Base-by-base conservation (phyloP, 441 rosid species). In the Populus hybrid region DNA sequence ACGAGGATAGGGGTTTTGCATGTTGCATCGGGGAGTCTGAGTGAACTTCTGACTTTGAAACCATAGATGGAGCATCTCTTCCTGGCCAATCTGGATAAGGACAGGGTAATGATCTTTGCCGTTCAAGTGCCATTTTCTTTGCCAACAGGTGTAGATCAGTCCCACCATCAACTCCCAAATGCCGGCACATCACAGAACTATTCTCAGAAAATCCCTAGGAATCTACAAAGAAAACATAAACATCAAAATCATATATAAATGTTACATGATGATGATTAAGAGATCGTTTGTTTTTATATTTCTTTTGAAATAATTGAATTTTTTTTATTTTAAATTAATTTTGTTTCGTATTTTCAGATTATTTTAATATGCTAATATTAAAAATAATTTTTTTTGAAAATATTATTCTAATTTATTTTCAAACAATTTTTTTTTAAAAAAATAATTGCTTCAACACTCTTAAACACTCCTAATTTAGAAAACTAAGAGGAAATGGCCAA, bases 41-140 rank as follows among this genome's bases (percentile, higher is more conserved):
- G 70, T 87, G 79, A 80, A 84, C 82, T 74, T 89, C 95, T n/a
- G 95, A 73, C 79, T 86, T 87, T 72, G 97, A 86, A 80, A 85
- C 87, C 77, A 89, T 64, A 61, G 92, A 69, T 73, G 88, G 83
- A 76, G 87, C 86, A 84, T 97, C 99, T 81, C 92, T 86, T 67
- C 93, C 97, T 3, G 89, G 87, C 98, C 96, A 91, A 85, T 84
- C 86, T 18, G 90, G 83, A 84, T 89, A 88, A 5, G 87, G 81
- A 86, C 81, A 85, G 8, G 94, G 82, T 57, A 89, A 70, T 69
- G 94, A 81, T 82, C 88, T 89, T 85, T 94, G 98, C 72, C 84
- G 89, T 77, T 97, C 99, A 76, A 93, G 91, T 36, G 93, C 83
- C 89, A 91, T 66, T 90, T 88, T 90, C 86, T 90, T 85, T 42